phyloP scores from a whole-genome alignment of 2,329 filamentous ascomycete genomes.

The Camillea tinctor region DNA sequence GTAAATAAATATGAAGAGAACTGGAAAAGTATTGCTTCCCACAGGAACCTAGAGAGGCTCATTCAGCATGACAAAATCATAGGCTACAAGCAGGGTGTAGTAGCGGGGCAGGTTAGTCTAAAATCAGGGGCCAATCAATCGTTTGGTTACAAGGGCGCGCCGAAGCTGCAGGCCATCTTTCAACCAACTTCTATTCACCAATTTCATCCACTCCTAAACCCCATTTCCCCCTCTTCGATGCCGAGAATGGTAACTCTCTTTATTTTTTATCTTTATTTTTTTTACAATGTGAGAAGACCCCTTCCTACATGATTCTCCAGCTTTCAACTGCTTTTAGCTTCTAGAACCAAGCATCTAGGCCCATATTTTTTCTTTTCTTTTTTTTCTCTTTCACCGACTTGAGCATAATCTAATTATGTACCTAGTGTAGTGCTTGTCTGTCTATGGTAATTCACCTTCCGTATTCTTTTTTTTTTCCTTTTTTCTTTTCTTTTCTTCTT shows the following conservation, averaged over 20 bases:
- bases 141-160: conserved; percentile 16
- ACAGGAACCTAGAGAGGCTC: neutral
- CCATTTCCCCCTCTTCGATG: conserved; percentile 15
- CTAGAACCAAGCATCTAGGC: neutral
- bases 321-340: too few species aligned
- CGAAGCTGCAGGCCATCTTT: conserved; percentile 23
- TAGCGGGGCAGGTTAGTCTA: neutral
- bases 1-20: neutral
- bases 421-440: too few species aligned
- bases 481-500: neutral
- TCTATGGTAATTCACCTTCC: neutral
- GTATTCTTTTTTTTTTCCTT: neutral
- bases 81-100: neutral
- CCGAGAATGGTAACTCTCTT: conserved; percentile 22
- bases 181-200: too few species aligned
- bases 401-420: neutral
- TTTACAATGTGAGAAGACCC: too few species aligned
- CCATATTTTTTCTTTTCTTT: neutral
- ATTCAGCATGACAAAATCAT: neutral
- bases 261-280: too few species aligned
- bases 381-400: neutral
- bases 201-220: conserved; percentile 9
- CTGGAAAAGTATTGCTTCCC: too few species aligned
- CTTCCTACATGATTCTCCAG: conserved; percentile 1
- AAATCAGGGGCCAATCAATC: conserved; percentile 21